Base-by-base conservation (phyloP, 495 filamentous ascomycete genomes). In the Pyronema omphalodes region DNA sequence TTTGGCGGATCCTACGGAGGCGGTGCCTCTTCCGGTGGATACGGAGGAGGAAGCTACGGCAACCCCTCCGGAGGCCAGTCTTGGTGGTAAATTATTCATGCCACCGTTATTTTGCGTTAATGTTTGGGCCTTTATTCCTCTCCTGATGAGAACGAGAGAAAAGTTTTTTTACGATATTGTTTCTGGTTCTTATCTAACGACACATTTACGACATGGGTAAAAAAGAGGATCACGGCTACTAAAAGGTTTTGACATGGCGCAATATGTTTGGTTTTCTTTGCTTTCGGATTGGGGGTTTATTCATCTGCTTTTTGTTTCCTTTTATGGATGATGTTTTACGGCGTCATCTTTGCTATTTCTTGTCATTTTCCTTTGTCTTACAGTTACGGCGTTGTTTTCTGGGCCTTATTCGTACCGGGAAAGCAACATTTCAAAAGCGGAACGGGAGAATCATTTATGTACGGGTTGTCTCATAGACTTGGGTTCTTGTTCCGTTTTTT, bases 11-110 rank as follows among this genome's bases (percentile, higher is more conserved):
- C 48, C 18, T 40, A 40, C 15, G 46, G 53, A 52, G 66, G 69
- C 36, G 62, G 66, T 33, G 67, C 65, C 52, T 60, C 61, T 50
- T 64, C 67, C n/a, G 67, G 66, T 55, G 69, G 69, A 29, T 66
- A 64, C 35, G 70, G 72, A 9, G 66, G 70, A 43, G 80, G 82
- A 57, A 66, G 75, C 62, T 86, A 87, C 67, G 88, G 88, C 66
- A 93, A 93, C 72, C 86, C 86, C 54, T 81, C 82, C 52, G 86
- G 83, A 60, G 83, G 84, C 68, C 85, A 79, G 57, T 88, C 82
- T 59, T 98, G 91, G 91, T 98, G 89, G 91, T 95, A 94, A 76
- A 79, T 52, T 48, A 60, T 55, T 43, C 40, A 51, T 43, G 19
- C 48, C 57, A 39, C 56, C 57, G 35, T 66, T 36, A 57, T 48